phyloP scores from a whole-genome alignment of 306 rosid species.

The Prosopis cineraria region DNA sequence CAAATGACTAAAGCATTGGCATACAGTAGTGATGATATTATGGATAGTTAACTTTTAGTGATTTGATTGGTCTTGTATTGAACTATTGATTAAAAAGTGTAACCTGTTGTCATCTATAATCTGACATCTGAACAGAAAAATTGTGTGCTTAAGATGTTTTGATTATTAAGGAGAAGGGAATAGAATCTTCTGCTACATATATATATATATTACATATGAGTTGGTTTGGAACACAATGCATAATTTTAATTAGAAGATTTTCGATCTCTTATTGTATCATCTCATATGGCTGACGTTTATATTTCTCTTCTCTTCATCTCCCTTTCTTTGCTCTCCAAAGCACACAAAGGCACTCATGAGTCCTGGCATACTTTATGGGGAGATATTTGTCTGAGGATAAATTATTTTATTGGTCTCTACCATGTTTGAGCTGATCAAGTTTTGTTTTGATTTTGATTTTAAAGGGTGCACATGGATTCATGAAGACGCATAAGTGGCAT shows the following conservation, averaged over 20 bases:
- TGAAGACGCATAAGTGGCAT: constrained; percentile 89
- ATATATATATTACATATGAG: too few species aligned
- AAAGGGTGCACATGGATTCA: constrained; percentile 97
- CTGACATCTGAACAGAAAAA: constrained; percentile 21
- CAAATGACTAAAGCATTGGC: constrained; percentile 5
- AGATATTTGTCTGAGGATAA: constrained; percentile 1
- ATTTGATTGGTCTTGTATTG: constrained; percentile 7
- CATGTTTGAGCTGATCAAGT: constrained; percentile 35
- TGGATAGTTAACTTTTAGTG: not conserved
- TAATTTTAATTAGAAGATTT: not conserved
- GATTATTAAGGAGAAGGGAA: not conserved
- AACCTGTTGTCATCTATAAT: constrained; percentile 17
- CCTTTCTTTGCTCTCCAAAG: not conserved
- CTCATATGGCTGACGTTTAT: not conserved
- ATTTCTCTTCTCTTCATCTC: not conserved
- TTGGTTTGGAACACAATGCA: not conserved
- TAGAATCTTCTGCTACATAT: not conserved
- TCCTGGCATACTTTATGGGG: not conserved
- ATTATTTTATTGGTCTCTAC: constrained; percentile 11
- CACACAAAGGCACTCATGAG: not conserved
- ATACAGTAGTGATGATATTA: not conserved
- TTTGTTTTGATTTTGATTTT: constrained; percentile 38
- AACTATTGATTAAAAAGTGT: constrained; percentile 18
- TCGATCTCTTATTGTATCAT: constrained; percentile 1
- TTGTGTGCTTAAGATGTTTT: constrained; percentile 26